Evolutionary conservation across 495 filamentous ascomycete genomes (phyloP).

Genomic region (Extremus antarcticus): DNA sequence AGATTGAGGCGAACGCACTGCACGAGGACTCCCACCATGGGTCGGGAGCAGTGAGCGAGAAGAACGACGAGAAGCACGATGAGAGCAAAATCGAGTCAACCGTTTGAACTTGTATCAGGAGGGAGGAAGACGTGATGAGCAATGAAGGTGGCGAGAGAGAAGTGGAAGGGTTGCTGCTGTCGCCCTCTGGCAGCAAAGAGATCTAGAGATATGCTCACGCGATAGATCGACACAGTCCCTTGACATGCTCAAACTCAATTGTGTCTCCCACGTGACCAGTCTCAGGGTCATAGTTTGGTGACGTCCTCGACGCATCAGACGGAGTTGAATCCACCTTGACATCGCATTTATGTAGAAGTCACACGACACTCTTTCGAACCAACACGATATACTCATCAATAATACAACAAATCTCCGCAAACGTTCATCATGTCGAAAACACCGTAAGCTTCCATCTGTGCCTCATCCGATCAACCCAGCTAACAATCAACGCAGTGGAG

Average conservation of each 20-base stretch:
- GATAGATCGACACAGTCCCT: not conserved
- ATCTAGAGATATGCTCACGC: not conserved
- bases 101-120: no score
- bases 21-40: not conserved
- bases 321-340: not conserved
- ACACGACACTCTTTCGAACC: not conserved
- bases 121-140: no score
- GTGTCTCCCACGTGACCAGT: not conserved
- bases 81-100: not conserved
- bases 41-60: not conserved
- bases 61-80: not conserved
- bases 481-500: conserved; percentile 10
- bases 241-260: not conserved
- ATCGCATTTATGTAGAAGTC: not conserved
- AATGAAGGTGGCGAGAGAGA: no score
- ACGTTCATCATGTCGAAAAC: no score
- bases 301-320: not conserved
- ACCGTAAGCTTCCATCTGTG: not conserved
- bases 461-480: not conserved
- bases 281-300: not conserved
- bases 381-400: not conserved
- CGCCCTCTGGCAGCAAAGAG: not conserved
- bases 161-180: no score
- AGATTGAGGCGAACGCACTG: not conserved
- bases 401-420: not conserved